Base-by-base conservation (phyloP, 2,329 filamentous ascomycete species). In the Colletotrichum tanaceti region DNA sequence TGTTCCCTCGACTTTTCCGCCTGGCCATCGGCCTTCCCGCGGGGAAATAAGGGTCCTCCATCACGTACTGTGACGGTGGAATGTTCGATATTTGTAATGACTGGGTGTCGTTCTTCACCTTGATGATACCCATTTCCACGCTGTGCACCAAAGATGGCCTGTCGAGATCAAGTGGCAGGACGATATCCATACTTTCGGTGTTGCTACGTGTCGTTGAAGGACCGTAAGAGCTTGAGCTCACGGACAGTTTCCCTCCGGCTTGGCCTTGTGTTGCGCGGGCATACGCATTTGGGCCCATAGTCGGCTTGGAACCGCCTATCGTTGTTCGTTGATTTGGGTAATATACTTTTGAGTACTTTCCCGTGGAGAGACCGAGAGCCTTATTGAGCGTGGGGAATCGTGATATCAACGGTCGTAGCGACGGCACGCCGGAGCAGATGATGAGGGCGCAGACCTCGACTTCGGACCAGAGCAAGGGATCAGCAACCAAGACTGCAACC, bases 371-470 rank as follows among this genome's bases (percentile, higher is more conserved):
- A 5, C 76, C 76, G 24, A 78, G 72, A 11, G 73, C 71, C 44
- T 70, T 75, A 65, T 74, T 77, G 58, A 78, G 72, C 38, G 71
- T 72, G 1, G 75, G 77, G 28, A 76, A 72, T 67, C 73, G 74
- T 9, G 74, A 70, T n/a, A 74, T 70, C 22, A 77, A 68, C 39
- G 75, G 75, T 52, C 75, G 73, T 7, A 78, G 63, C 6, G 76
- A 78, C 3, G 75, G 77, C 28, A 78, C 75, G 53, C 73, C 77
- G 6, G 77, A 76, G 70, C 76, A 78, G 22, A 77, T 71, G 10
- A 79, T 72, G 3, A 79, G 73, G n/a, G 74, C 70, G 55, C 73
- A 75, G 7, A 77, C 66, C 63, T 79, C 74, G 18, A 74, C 73
- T 70, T 75, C 71, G 13, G 77, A 75, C 76, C 75, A 78, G 41